Conservation (phyloP, 352 stramenopile genomes). For the Pythium sp. region DNA sequence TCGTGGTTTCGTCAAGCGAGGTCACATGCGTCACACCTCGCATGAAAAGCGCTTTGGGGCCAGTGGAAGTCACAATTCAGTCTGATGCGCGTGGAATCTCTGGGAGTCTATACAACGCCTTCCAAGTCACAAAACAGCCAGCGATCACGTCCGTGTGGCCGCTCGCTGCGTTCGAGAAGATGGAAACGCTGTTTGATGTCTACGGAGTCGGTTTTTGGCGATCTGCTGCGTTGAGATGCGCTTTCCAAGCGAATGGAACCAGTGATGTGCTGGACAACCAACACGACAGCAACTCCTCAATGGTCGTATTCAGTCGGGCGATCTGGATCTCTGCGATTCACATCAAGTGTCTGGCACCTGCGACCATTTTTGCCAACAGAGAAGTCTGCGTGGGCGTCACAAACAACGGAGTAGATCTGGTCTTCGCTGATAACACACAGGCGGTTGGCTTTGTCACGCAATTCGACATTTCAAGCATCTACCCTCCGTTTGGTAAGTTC, state of each 20-base stretch:
- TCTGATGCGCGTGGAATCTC: constrained; percentile 23
- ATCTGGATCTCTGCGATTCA: constrained; percentile 51
- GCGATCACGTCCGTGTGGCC: constrained; percentile 40
- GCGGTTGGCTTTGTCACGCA: constrained; percentile 28
- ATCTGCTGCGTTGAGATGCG: constrained; percentile 43
- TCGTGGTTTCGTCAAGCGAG: constrained; percentile 37
- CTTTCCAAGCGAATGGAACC: constrained; percentile 21
- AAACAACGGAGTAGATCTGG: constrained; percentile 51
- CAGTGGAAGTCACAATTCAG: constrained; percentile 31
- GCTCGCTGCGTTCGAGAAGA: constrained; percentile 38
- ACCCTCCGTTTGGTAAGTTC: constrained; percentile 38
- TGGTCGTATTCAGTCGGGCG: constrained; percentile 14
- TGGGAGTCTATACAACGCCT: constrained; percentile 30
- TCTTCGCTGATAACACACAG: constrained; percentile 16
- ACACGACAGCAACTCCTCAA: neutral
- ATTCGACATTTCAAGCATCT: constrained; percentile 43
- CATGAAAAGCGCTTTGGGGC: constrained; percentile 10
- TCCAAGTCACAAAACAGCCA: constrained; percentile 40
- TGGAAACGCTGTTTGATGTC: constrained; percentile 47
- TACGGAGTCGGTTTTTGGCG: constrained; percentile 56
- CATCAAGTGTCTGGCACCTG: constrained; percentile 46
- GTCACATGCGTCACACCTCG: constrained; percentile 42
- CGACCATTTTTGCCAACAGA: constrained; percentile 19
- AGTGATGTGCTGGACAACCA: neutral
- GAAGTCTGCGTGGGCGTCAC: constrained; percentile 34